These are phyloP conservation scores for Auriscalpium microsporum DNA, from an alignment of 768 basidiomycete species.

Conservation along the genomic window DNA sequence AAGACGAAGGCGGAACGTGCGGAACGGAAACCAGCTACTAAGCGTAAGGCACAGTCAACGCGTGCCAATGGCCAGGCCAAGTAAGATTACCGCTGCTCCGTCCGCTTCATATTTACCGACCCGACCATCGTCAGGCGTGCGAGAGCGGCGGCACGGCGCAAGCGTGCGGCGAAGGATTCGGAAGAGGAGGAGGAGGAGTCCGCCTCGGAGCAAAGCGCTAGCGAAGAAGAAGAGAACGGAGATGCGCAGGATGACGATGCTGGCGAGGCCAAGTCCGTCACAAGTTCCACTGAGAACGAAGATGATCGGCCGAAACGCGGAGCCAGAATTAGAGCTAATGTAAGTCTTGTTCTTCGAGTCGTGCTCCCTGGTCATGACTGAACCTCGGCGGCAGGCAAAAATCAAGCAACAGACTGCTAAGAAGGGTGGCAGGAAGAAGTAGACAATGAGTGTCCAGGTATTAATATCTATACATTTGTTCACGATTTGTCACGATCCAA, in stretches of 20 bases:
- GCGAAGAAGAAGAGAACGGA: conserved; percentile 7
- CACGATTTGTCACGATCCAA: too few species aligned
- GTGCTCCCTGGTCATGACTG: not conserved
- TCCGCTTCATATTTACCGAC: conserved; percentile 1
- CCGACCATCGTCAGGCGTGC: conserved; percentile 5
- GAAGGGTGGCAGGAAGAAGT: conserved; percentile 6
- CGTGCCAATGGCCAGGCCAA: conserved; percentile 43
- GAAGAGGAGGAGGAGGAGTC: conserved; percentile 22
- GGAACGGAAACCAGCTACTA: conserved; percentile 44
- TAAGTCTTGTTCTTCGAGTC: not conserved
- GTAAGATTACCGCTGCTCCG: conserved; percentile 23
- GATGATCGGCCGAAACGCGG: conserved; percentile 22
- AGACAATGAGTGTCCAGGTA: too few species aligned
- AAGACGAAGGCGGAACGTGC: conserved; percentile 35
- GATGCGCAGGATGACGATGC: not conserved
- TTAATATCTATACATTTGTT: too few species aligned
- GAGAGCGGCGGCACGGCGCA: conserved; percentile 19
- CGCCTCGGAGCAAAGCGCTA: conserved; percentile 14
- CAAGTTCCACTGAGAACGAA: conserved; percentile 13
- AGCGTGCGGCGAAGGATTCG: conserved; percentile 20
- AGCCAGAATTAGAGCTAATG: conserved; percentile 27
- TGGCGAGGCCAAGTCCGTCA: conserved; percentile 6
- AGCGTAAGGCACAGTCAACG: conserved; percentile 43
- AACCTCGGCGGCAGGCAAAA: conserved; percentile 14
- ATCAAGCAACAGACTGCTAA: conserved; percentile 23